phyloP scores from a whole-genome alignment of 352 stramenopile genomes.

The Phytophthora macrochlamydospora region DNA sequence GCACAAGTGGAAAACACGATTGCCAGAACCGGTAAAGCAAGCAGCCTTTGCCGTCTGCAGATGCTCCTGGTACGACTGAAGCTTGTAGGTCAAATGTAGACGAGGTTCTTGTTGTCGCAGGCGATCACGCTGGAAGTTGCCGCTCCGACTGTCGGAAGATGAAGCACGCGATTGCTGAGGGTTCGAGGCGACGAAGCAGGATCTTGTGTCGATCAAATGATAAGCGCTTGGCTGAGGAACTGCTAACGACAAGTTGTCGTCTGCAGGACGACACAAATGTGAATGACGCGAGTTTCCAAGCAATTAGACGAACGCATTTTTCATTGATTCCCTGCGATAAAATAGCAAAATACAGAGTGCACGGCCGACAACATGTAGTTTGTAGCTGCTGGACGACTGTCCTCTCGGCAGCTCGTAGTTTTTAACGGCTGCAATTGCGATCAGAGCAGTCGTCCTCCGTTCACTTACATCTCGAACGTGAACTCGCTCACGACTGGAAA shows the following conservation, averaged over 20 bases:
- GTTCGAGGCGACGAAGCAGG: no score
- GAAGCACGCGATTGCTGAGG: no score
- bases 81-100: no score
- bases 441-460: constrained; percentile 14
- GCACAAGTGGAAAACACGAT: not conserved
- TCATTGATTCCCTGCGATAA: constrained; percentile 27
- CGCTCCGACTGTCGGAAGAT: no score
- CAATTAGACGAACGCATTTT: constrained; percentile 4
- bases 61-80: not conserved
- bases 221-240: no score
- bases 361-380: constrained; percentile 32
- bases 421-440: constrained; percentile 7
- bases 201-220: no score
- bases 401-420: not conserved
- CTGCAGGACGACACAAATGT: no score
- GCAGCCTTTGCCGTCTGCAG: not conserved
- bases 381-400: constrained; percentile 1
- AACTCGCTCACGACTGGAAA: constrained; percentile 77
- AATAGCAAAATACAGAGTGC: constrained; percentile 33
- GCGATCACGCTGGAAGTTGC: no score
- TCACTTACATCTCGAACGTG: constrained; percentile 70
- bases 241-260: no score
- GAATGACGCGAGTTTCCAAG: not conserved
- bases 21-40: not conserved
- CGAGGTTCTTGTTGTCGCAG: no score